Evolutionary conservation across 257 asterid genomes (phyloP).

Genomic region (Buddleja alternifolia): DNA sequence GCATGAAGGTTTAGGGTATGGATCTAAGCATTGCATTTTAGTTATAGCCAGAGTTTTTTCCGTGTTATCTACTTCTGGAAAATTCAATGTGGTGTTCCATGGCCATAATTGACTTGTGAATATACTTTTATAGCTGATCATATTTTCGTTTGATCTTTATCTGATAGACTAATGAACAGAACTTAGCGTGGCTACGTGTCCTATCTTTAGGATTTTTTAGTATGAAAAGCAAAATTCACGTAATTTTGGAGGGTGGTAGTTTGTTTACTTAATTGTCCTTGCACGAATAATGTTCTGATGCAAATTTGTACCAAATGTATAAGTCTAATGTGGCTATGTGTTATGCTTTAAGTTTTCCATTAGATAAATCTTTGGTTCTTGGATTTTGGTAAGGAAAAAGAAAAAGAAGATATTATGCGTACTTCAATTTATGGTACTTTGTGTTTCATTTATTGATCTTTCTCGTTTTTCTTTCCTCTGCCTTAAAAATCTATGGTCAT

Average conservation of each 20-base stretch:
- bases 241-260: neutral
- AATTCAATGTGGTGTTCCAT: neutral
- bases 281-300: neutral
- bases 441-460: no score
- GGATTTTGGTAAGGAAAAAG: no score
- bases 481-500: no score
- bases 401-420: no score
- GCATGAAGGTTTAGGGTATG: constrained; percentile 94
- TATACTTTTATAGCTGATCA: neutral
- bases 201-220: neutral
- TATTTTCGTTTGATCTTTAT: neutral
- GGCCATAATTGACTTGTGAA: no score
- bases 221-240: neutral
- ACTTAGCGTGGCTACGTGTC: neutral
- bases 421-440: no score
- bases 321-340: neutral
- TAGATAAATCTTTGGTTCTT: no score
- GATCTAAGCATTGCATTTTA: neutral
- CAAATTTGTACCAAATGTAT: neutral
- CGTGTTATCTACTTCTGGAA: neutral
- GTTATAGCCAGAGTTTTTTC: neutral
- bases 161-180: neutral
- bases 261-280: neutral
- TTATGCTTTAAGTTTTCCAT: neutral
- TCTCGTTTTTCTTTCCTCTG: no score